A percentile compares a stretch with the other conserved stretches of the same genome.
phyloP scores from a whole-genome alignment of 352 stramenopile species.

The Blastocystis sp. region DNA sequence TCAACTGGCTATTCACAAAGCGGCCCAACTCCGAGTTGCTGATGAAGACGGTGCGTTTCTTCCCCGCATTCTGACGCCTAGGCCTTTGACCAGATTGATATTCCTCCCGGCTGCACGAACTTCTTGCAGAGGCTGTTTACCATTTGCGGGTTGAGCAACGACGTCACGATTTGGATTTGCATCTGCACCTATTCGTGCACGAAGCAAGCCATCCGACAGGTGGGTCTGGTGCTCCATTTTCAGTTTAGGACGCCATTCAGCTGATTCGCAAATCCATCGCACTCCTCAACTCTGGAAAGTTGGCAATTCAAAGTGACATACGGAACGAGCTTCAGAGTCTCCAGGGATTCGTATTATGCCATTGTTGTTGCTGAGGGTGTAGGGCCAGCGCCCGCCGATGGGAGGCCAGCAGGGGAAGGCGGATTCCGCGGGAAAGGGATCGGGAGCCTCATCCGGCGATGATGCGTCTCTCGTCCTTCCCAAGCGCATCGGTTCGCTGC shows the following conservation, averaged over 20 bases:
- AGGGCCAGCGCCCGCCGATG: neutral
- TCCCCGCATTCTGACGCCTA: neutral
- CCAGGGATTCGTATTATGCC: neutral
- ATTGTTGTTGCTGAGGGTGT: neutral
- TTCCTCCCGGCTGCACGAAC: constrained; percentile 28
- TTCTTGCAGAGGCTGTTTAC: constrained; percentile 16
- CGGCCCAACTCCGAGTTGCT: neutral
- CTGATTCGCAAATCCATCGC: neutral
- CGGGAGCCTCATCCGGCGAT: neutral
- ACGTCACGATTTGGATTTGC: constrained; percentile 39
- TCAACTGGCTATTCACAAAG: neutral
- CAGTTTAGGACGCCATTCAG: constrained; percentile 34
- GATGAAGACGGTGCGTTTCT: neutral
- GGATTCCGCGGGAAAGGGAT: too few species aligned
- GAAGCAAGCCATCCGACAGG: constrained; percentile 27
- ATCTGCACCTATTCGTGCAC: constrained; percentile 14
- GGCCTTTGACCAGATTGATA: constrained; percentile 53
- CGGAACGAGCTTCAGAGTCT: neutral
- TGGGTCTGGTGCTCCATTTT: neutral
- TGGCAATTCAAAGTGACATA: neutral
- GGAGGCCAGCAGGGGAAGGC: neutral
- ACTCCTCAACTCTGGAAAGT: neutral
- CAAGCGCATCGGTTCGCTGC: constrained; percentile 10
- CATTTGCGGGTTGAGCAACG: neutral
- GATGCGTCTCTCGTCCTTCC: neutral